Evolutionary conservation across 2,329 filamentous ascomycete genomes (phyloP).

Genomic region (Pseudocercospora musae): DNA sequence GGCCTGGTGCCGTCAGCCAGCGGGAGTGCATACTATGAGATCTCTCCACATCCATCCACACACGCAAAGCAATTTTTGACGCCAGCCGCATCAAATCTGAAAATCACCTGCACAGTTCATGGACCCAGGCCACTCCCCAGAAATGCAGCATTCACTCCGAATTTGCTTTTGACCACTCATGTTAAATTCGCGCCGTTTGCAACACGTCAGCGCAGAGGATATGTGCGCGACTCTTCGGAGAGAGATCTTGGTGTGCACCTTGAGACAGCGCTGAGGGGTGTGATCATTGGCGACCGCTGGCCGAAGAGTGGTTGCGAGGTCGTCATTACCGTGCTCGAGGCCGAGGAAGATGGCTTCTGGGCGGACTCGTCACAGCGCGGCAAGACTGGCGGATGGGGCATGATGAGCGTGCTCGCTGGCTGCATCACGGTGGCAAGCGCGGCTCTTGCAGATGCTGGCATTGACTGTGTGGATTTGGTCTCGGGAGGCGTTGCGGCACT

Average conservation of each 20-base stretch:
- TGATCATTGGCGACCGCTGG: constrained; percentile 90
- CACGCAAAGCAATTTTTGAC: constrained; percentile 48
- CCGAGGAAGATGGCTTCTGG: constrained; percentile 76
- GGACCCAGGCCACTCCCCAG: constrained; percentile 86
- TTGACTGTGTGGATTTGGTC: constrained; percentile 90
- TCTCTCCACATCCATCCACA: constrained; percentile 42
- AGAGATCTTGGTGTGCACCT: constrained; percentile 87
- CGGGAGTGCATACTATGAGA: constrained; percentile 81
- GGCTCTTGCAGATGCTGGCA: constrained; percentile 88
- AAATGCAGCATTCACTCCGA: constrained; percentile 86
- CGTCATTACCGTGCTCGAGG: constrained; percentile 87
- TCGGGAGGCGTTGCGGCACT: constrained; percentile 85
- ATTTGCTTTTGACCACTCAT: constrained; percentile 85
- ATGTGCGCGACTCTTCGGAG: constrained; percentile 80
- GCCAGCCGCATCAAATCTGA: constrained; percentile 65
- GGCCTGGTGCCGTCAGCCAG: constrained; percentile 90
- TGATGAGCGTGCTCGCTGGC: constrained; percentile 86
- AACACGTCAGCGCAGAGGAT: constrained; percentile 74
- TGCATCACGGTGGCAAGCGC: constrained; percentile 93
- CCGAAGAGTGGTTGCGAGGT: constrained; percentile 99
- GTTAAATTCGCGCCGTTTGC: constrained; percentile 98
- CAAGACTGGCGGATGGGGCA: constrained; percentile 64
- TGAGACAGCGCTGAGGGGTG: constrained; percentile 83
- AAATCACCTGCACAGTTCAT: constrained; percentile 89
- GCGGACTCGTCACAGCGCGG: constrained; percentile 45